These are phyloP conservation scores for Xylaria curta DNA, from an alignment of 495 filamentous ascomycete species.

Conservation along the genomic window DNA sequence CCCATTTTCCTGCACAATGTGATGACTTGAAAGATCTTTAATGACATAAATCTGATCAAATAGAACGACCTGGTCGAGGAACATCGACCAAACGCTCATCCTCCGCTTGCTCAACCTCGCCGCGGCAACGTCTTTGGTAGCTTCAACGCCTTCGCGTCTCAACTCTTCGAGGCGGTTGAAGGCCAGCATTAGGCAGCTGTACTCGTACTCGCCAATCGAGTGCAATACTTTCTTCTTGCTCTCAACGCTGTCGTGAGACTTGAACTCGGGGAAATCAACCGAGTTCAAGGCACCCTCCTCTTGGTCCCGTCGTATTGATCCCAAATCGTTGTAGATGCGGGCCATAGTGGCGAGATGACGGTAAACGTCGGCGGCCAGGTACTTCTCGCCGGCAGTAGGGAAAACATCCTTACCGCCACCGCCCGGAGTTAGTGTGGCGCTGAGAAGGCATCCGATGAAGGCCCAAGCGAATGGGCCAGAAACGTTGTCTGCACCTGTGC, in stretches of 20 bases:
- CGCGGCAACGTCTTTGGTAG: slow-evolving; percentile 19
- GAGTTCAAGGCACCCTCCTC: slow-evolving; percentile 49
- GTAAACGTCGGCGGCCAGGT: slow-evolving; percentile 41
- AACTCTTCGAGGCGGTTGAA: slow-evolving; percentile 39
- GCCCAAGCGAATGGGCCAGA: slow-evolving; percentile 46
- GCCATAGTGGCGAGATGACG: slow-evolving; percentile 47
- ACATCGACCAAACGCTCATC: slow-evolving; percentile 32
- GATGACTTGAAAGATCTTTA: slow-evolving; percentile 37
- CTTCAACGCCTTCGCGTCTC: slow-evolving; percentile 30
- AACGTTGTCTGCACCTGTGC: slow-evolving; percentile 42
- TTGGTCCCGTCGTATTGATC: slow-evolving; percentile 40
- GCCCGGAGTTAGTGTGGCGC: slow-evolving; percentile 28
- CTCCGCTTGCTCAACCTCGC: slow-evolving; percentile 24
- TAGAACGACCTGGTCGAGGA: slow-evolving; percentile 48
- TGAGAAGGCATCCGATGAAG: slow-evolving; percentile 44
- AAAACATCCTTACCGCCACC: slow-evolving; percentile 28
- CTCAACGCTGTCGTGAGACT: slow-evolving; percentile 26
- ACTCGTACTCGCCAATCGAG: slow-evolving; percentile 26
- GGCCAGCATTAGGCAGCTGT: slow-evolving; percentile 25
- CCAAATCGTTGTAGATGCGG: slow-evolving; percentile 51
- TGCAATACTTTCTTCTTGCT: slow-evolving; percentile 28
- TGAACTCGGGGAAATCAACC: slow-evolving; percentile 48
- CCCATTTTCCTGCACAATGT: slow-evolving; percentile 20
- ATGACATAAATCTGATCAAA: slow-evolving; percentile 50
- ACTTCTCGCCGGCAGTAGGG: slow-evolving; percentile 34